A percentile compares a stretch with the other conserved stretches of the same genome.
Evolutionary conservation across 2,329 filamentous ascomycete genomes (phyloP).

Genomic region (Acephala macrosclerotiorum): DNA sequence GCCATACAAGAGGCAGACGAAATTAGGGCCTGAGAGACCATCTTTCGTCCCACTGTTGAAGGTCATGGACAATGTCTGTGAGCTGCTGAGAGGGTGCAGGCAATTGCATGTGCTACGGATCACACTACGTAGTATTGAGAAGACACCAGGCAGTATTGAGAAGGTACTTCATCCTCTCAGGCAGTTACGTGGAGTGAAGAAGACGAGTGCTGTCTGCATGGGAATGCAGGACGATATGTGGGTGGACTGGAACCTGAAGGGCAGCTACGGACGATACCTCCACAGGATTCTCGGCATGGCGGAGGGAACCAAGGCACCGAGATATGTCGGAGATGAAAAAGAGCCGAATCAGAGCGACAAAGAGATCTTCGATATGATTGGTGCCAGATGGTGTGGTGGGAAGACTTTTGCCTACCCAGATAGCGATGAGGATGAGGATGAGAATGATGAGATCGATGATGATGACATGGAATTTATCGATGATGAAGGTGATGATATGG

Average conservation of each 20-base stretch:
- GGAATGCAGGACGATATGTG: constrained; percentile 14
- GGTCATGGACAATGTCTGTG: constrained; percentile 8
- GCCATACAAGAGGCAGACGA: constrained; percentile 9
- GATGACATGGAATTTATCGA: neutral
- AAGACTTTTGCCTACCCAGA: neutral
- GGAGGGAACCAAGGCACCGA: constrained; percentile 3
- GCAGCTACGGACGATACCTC: constrained; percentile 11
- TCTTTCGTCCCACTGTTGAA: constrained; percentile 7
- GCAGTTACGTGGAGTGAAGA: constrained; percentile 6
- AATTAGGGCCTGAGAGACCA: constrained; percentile 9
- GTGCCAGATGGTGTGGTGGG: constrained; percentile 9
- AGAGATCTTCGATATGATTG: constrained; percentile 15
- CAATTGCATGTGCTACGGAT: constrained; percentile 3
- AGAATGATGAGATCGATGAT: neutral
- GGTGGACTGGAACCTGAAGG: constrained; percentile 15
- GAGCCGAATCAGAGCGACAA: constrained; percentile 9
- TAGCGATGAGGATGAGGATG: neutral
- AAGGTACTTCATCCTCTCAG: constrained; percentile 4
- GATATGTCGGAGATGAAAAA: constrained; percentile 13
- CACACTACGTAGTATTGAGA: constrained; percentile 8
- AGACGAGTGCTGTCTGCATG: neutral
- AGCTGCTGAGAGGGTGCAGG: constrained; percentile 2
- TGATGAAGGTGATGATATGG: neutral
- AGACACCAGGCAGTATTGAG: constrained; percentile 13
- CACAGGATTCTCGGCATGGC: constrained; percentile 12